These are phyloP conservation scores for Phytomonas sp. DNA, from an alignment of 208 protist genomes.

Conservation along the genomic window DNA sequence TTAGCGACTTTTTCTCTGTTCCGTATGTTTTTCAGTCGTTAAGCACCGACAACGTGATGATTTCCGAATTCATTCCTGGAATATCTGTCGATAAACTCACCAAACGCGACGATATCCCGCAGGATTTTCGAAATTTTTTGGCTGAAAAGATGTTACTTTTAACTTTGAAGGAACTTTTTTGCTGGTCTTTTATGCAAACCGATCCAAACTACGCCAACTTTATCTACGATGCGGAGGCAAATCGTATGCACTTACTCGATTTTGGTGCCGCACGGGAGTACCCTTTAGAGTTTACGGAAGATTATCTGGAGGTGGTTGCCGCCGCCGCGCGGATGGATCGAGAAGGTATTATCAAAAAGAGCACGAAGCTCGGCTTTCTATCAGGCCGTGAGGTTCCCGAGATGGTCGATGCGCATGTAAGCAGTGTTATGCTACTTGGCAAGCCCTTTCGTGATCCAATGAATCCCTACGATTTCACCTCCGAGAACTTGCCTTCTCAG, in stretches of 20 bases:
- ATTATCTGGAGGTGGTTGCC: conserved; percentile 91
- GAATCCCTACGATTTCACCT: conserved; percentile 81
- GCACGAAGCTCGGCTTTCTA: conserved; percentile 91
- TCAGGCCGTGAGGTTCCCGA: conserved; percentile 87
- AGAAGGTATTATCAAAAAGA: conserved; percentile 80
- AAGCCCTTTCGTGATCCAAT: conserved; percentile 79
- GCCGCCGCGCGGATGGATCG: conserved; percentile 67
- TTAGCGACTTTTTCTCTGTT: conserved; percentile 55
- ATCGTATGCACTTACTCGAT: conserved; percentile 79
- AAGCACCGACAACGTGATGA: conserved; percentile 51
- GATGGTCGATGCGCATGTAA: conserved; percentile 89
- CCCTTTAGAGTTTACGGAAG: conserved; percentile 62
- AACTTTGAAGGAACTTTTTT: conserved; percentile 90
- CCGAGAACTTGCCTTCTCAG: conserved; percentile 69
- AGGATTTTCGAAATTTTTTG: conserved; percentile 70
- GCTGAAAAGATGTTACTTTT: conserved; percentile 74
- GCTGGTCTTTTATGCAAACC: conserved; percentile 95
- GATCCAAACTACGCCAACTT: conserved; percentile 97
- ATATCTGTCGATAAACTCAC: conserved; percentile 57
- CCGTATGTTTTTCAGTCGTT: conserved; percentile 50
- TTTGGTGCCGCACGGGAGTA: conserved; percentile 93
- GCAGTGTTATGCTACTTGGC: conserved; percentile 83
- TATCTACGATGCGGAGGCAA: conserved; percentile 76
- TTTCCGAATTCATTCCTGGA: conserved; percentile 58
- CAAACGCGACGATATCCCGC: conserved; percentile 29